These are phyloP conservation scores for Rhododendron henanense DNA, from an alignment of 148 eudicot genomes.

Conservation along the genomic window DNA sequence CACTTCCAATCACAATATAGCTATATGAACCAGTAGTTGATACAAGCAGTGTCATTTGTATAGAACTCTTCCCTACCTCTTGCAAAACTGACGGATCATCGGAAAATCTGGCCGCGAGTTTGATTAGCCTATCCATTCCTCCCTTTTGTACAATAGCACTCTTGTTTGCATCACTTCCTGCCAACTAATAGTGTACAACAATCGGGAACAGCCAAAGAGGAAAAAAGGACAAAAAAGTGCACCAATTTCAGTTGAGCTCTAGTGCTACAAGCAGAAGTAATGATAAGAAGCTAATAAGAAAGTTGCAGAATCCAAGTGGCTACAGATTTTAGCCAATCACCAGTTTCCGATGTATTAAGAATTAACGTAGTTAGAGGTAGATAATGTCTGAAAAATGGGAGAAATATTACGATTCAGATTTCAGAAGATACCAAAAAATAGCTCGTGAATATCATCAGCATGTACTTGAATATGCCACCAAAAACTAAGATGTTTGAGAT, in stretches of 20 bases:
- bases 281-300: background rate
- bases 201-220: background rate
- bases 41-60: background rate
- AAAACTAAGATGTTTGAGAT: background rate
- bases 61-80: constrained; percentile 50
- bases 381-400: background rate
- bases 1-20: background rate
- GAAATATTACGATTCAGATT: background rate
- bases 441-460: background rate
- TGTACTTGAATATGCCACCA: background rate
- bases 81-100: constrained; percentile 86
- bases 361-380: background rate
- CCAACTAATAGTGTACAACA: constrained; percentile 49
- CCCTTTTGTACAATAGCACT: constrained; percentile 68
- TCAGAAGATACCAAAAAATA: background rate
- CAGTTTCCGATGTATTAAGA: background rate
- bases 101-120: constrained; percentile 57
- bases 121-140: constrained; percentile 78
- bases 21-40: background rate
- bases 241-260: background rate
- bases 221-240: background rate
- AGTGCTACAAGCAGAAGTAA: constrained; percentile 6
- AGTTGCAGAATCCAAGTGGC: background rate
- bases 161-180: constrained; percentile 93
- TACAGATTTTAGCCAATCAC: background rate